Evolutionary conservation across 2,329 filamentous ascomycete species (phyloP), one percentile per base, ranked within the genome.

Genomic region (Sordariomycetes sp.): DNA sequence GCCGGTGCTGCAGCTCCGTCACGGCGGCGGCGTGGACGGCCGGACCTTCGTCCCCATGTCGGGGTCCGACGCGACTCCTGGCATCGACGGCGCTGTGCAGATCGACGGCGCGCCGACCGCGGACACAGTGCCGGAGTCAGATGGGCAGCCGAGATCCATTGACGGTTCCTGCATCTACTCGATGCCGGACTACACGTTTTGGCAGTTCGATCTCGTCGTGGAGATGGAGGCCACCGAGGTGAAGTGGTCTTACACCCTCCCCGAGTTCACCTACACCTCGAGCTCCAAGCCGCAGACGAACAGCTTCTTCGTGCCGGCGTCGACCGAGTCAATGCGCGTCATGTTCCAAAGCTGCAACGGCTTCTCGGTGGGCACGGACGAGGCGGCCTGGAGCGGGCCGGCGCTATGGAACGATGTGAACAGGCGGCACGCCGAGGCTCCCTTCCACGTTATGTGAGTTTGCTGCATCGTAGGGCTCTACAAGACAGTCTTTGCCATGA

Each of bases 331-430:
- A 4, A 97, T 99, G 93, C 90, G 96, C 68, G 89, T 97, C 68
- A 96, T 97, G 90, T 99, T 97, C 73, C 89, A 97, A 75, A 96
- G 90, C 59, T 97, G 94, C 75, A 99, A 99, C 71, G 95, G 94
- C 18, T 99, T 99, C 75, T 93, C 89, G 64, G 80, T 94, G 46
- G 89, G 88, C 58, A 93, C 90, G 3, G 88, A 96, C 69, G 85
- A 94, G 61, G 85, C 89, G 55, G 86, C 87, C 50, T 96, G 91
- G 76, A 93, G 88, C 67, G 94, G 94, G 0, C 88, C 90, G n/a
- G 90, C 90, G 4, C 75, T 99, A 59, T 99, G 94, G 94, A 90
- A 94, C 66, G 93, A 99, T 68, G 92, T 97, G 11, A 71, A 92
- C 63, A 88, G 95, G 64, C 85, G 77, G 60, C 94, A 99, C 68